These are phyloP conservation scores for Arthrobotrys megalospora DNA, from an alignment of 2,329 filamentous ascomycete genomes.

Conservation along the genomic window DNA sequence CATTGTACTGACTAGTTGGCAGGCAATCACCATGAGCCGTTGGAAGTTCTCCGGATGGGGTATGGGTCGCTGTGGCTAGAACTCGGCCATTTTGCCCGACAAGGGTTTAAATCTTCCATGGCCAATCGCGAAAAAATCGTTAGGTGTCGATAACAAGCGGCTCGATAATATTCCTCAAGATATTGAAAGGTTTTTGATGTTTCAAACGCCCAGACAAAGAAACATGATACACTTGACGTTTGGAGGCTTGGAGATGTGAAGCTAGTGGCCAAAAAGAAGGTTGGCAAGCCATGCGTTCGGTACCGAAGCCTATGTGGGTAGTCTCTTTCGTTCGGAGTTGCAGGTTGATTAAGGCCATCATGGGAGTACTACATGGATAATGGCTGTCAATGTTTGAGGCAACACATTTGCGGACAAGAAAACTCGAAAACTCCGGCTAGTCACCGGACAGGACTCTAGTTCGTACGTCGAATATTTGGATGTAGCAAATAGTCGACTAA, in stretches of 20 bases:
- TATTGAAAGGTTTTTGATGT: slow-evolving; percentile 30
- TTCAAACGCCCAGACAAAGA: slow-evolving; percentile 46
- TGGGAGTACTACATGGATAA: slow-evolving; percentile 37
- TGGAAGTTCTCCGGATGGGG: slow-evolving; percentile 16
- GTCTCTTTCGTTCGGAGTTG: slow-evolving; percentile 10
- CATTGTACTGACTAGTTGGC: slow-evolving; percentile 25
- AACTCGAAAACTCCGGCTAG: background rate
- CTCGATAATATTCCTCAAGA: background rate
- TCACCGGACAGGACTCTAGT: slow-evolving; percentile 1
- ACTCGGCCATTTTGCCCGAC: slow-evolving; percentile 16
- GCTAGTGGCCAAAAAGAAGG: slow-evolving; percentile 39
- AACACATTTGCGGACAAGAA: slow-evolving; percentile 3
- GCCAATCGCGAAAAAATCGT: slow-evolving; percentile 11
- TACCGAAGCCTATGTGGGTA: slow-evolving; percentile 44
- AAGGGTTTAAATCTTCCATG: background rate
- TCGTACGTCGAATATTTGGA: background rate
- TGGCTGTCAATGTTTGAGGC: slow-evolving; percentile 10
- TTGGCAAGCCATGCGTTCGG: slow-evolving; percentile 44
- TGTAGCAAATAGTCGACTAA: slow-evolving; percentile 13
- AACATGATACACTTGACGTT: slow-evolving; percentile 56
- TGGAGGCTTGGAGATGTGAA: slow-evolving; percentile 9
- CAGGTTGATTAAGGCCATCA: slow-evolving; percentile 43
- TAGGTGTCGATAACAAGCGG: slow-evolving; percentile 2
- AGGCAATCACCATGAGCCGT: slow-evolving; percentile 18
- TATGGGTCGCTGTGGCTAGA: slow-evolving; percentile 9